Evolutionary conservation across 2,329 filamentous ascomycete species (phyloP), one percentile per base, ranked within the genome.

Genomic region (Alternaria triticina): DNA sequence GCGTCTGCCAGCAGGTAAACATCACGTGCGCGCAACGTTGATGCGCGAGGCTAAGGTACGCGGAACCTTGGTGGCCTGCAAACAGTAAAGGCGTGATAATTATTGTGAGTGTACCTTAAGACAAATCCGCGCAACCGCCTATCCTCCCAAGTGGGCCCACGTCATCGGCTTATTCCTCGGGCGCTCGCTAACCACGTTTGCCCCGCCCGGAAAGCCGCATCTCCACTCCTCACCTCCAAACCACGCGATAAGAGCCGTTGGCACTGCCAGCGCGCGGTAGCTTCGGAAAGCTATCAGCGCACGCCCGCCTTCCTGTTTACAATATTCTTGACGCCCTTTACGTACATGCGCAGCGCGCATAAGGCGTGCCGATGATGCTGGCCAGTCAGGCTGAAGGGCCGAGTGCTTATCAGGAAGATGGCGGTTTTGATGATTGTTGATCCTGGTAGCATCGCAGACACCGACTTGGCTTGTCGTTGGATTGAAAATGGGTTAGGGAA

Each of bases 211-310:
- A 20, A 54, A 33, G 40, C 49, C 36, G 23, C 47, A 12, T 52
- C 59, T 62, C 59, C 59, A 58, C 47, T n/a, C 6, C 17, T 22
- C 28, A 40, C 36, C 36, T 51, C 49, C 49, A 51, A 51, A 51
- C 59, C 56, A 33, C 49, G 17, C 54, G 49, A 62, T 62, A 59
- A 62, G 54, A 28, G 30, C 27, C 46, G 54, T 36, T 36, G 8
- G 23, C 17, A n/a, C 9, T 6, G 15, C 46, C 36, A 30, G 36
- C 49, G 20, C 4, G 49, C 22, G 47, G 12, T 27, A 15, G 47
- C 54, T 17, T 27, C 40, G 27, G 22, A 27, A 46, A 43, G 55
- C 54, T 54, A 54, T 59, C 55, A 12, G n/a, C 15, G 27, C 11
- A 10, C 33, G 25, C 17, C 20, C 46, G 11, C 30, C 47, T 50